Evolutionary conservation across 2,329 filamentous ascomycete species (phyloP), one percentile per base, ranked within the genome.

Genomic region (Colletotrichum australisinense): DNA sequence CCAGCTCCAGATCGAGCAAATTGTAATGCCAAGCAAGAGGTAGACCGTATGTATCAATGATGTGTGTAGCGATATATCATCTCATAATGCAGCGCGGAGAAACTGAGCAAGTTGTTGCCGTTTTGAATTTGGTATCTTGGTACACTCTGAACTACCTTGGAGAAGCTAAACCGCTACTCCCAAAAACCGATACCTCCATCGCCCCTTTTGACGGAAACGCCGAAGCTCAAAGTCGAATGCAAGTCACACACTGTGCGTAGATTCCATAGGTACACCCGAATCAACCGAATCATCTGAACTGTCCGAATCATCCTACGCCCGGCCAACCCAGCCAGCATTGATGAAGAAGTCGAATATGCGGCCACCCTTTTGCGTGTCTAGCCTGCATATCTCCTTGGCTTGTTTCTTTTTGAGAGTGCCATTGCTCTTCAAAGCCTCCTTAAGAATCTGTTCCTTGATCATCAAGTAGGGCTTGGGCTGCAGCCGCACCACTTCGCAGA

Each of bases 301-400:
- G 38, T 42, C 38, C 38, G 38, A 19, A 42, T 12, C 24, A 16
- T 12, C 5, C 42, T 81, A 97, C 30, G 92, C 93, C 86, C 97
- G 97, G 38, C 92, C 93, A 74, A 98, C 92, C 95, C 96, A 98
- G 3, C 96, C 97, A 69, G 92, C 92, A 80, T 95, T 94, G 75
- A 97, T 94, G 85, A 98, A 95, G 81, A 98, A 98, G 82, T 98
- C 97, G 83, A 96, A 98, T 71, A 98, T 91, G 76, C 94, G 89
- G 22, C 93, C 92, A 0, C 94, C 93, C 82, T 98, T 98, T 75
- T 93, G 93, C 11, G 91, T 90, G 79, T 98, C 96, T 65, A 98
- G 89, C 80, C 92, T 84, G 80, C 93, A 95, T 30, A 98, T 92
- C 79, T 97, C 94, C 80, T 93, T 94, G 2, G 95, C 95, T 77